Evolutionary conservation across 1,284 basidiomycete genomes (phyloP).

Genomic region (Fomitopsis betulina): DNA sequence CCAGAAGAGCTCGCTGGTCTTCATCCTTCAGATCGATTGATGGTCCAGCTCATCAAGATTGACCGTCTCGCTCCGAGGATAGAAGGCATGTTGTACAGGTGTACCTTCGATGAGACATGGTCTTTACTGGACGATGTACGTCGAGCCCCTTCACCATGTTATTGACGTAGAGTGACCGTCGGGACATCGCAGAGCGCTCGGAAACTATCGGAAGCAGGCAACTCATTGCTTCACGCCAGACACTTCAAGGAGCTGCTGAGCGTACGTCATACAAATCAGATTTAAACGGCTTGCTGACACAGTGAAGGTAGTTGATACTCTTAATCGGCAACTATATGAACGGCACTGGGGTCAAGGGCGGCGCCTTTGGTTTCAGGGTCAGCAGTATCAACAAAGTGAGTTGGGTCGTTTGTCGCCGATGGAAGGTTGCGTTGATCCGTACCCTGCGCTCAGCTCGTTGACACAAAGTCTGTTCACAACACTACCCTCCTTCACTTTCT

Average conservation of each 20-base stretch:
- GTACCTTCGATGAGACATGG: slow-evolving; percentile 82
- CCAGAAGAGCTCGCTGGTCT: slow-evolving; percentile 86
- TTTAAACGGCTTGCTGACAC: not conserved
- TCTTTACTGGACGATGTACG: slow-evolving; percentile 65
- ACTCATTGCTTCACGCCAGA: slow-evolving; percentile 71
- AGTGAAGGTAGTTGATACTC: slow-evolving; percentile 70
- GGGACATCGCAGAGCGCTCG: slow-evolving; percentile 56
- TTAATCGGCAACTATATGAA: slow-evolving; percentile 99
- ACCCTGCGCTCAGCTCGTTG: slow-evolving; percentile 68
- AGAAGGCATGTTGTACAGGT: slow-evolving; percentile 91
- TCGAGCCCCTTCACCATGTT: slow-evolving; percentile 6
- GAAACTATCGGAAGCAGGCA: slow-evolving; percentile 78
- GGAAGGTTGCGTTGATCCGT: not conserved
- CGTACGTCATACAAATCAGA: slow-evolving; percentile 37
- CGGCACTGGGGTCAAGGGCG: slow-evolving; percentile 93
- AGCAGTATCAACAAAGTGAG: slow-evolving; percentile 94
- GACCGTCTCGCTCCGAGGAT: slow-evolving; percentile 89
- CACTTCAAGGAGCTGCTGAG: slow-evolving; percentile 85
- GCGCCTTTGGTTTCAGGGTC: slow-evolving; percentile 95
- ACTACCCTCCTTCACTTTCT: slow-evolving; percentile 94
- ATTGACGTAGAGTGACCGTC: slow-evolving; percentile 7
- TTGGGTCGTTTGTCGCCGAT: not conserved
- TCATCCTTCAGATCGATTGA: slow-evolving; percentile 92
- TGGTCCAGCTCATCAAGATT: slow-evolving; percentile 96
- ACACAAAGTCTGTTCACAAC: slow-evolving; percentile 94